phyloP scores from a whole-genome alignment of 2,329 filamentous ascomycete genomes.

The Xylaria sp. region DNA sequence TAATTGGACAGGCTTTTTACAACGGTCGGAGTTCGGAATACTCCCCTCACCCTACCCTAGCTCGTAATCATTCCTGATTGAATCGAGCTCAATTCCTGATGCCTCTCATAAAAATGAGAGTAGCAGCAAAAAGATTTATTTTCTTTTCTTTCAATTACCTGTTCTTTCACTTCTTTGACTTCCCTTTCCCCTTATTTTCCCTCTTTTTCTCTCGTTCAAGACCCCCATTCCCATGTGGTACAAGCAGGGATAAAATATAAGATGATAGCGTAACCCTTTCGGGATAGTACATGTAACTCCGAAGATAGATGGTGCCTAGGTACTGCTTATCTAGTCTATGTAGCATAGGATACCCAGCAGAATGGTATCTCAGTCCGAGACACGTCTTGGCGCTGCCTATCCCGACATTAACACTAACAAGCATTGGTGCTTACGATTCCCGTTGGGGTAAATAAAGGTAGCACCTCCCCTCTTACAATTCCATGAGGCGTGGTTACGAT shows the following conservation, averaged over 20 bases:
- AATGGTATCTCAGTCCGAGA: background rate
- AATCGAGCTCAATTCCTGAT: too few species aligned
- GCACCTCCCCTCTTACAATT: background rate
- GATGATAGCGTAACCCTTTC: background rate
- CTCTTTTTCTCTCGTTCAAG: too few species aligned
- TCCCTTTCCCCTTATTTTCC: too few species aligned
- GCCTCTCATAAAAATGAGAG: too few species aligned
- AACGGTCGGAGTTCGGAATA: constrained; percentile 16
- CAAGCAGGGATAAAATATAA: background rate
- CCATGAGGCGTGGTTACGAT: background rate
- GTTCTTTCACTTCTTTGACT: too few species aligned
- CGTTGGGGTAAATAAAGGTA: background rate
- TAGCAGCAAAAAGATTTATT: too few species aligned
- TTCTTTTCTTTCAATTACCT: too few species aligned
- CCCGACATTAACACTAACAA: background rate
- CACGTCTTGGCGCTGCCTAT: background rate
- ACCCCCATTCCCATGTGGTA: too few species aligned
- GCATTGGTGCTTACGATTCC: background rate
- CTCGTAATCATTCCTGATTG: too few species aligned
- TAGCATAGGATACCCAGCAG: background rate
- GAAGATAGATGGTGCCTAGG: background rate
- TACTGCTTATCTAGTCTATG: constrained; percentile 12
- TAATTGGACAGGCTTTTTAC: background rate
- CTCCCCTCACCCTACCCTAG: background rate
- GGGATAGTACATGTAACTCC: background rate